Conservation (phyloP, 768 basidiomycete genomes). For the Ramaria sp. region DNA sequence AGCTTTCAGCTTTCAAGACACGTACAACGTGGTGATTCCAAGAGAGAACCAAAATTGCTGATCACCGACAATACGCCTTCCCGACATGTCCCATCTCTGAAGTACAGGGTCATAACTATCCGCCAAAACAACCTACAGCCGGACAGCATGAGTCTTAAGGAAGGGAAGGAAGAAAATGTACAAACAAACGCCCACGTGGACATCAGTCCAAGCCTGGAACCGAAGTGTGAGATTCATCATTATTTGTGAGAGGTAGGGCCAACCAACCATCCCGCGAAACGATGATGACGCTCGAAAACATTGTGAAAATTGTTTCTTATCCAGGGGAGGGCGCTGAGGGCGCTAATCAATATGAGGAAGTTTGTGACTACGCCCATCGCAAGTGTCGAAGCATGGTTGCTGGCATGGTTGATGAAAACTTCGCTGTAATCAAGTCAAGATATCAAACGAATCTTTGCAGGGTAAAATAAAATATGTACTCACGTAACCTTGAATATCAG, state of each 20-base stretch:
- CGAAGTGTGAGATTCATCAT: background rate
- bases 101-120: constrained; percentile 50
- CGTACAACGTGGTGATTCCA: constrained; percentile 66
- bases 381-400: constrained; percentile 46
- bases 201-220: constrained; percentile 29
- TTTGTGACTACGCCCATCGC: constrained; percentile 52
- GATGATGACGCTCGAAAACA: too few relatives aligned
- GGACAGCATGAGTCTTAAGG: constrained; percentile 40
- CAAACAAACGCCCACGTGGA: constrained; percentile 28
- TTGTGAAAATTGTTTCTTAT: constrained; percentile 75
- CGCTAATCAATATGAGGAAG: constrained; percentile 44
- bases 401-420: constrained; percentile 38
- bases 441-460: background rate
- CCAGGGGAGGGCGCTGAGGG: constrained; percentile 66
- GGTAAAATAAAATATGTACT: background rate
- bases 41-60: constrained; percentile 73
- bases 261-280: constrained; percentile 61
- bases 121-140: constrained; percentile 53
- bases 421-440: constrained; percentile 22
- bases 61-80: constrained; percentile 44
- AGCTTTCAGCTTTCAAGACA: background rate
- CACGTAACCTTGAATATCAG: constrained; percentile 43
- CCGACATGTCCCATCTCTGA: constrained; percentile 45
- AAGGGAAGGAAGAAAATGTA: constrained; percentile 27
- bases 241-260: background rate